Conservation (phyloP, 331 rosid species). For the Telfairia occidentalis region DNA sequence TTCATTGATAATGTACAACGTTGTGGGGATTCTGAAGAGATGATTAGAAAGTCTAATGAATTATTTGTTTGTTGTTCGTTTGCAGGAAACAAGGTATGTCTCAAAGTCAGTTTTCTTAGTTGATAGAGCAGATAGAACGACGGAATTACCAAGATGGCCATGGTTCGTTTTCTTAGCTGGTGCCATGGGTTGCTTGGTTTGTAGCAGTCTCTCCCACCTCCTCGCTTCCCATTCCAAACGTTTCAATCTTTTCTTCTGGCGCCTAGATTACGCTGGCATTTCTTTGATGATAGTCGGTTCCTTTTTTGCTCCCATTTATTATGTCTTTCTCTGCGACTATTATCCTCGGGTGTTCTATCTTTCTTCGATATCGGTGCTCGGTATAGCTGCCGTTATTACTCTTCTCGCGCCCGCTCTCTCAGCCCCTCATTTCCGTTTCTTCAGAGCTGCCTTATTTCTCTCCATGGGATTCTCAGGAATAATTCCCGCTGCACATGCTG, state of each 20-base stretch:
- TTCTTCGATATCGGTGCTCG: slow-evolving; percentile 52
- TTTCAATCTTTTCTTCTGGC: slow-evolving; percentile 70
- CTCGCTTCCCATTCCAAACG: slow-evolving; percentile 72
- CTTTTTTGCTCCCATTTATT: slow-evolving; percentile 81
- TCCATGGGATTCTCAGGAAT: slow-evolving; percentile 77
- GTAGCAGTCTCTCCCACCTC: slow-evolving; percentile 76
- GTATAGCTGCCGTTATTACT: slow-evolving; percentile 36
- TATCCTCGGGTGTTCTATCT: slow-evolving; percentile 39
- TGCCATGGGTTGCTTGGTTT: slow-evolving; percentile 71
- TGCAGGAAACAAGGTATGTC: slow-evolving; percentile 36
- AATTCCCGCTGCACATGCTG: slow-evolving; percentile 53
- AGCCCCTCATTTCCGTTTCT: slow-evolving; percentile 37
- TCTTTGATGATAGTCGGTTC: slow-evolving; percentile 71
- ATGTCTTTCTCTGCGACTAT: slow-evolving; percentile 56
- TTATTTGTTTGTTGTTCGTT: neutral
- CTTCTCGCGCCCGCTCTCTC: slow-evolving; percentile 61
- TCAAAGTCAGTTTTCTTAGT: slow-evolving; percentile 15
- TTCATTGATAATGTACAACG: neutral
- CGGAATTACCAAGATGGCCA: slow-evolving; percentile 59
- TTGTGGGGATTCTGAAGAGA: neutral
- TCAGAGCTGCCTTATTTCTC: slow-evolving; percentile 56
- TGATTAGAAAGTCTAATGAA: neutral
- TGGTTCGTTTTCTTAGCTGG: slow-evolving; percentile 77
- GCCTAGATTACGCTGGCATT: slow-evolving; percentile 82
- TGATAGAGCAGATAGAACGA: slow-evolving; percentile 17